Percentiles rank a stretch among this genome's conserved stretches.
phyloP scores from a whole-genome alignment of 176 grass and related monocot genomes.

The Paspalum vaginatum region DNA sequence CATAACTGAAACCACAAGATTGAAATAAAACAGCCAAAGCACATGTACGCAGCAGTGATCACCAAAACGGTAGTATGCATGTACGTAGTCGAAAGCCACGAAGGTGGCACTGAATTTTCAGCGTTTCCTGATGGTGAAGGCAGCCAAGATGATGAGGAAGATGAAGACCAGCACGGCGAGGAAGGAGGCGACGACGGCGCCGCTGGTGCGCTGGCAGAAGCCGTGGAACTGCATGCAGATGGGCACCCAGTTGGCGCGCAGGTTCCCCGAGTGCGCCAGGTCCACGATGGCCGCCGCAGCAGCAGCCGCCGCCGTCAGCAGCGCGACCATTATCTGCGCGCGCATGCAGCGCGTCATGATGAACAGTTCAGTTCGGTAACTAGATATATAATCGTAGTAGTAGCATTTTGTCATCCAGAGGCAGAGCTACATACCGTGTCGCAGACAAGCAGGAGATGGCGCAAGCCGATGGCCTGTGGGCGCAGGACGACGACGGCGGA shows the following conservation, averaged over 20 bases:
- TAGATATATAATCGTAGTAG: too few species aligned
- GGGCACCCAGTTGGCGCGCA: slow-evolving; percentile 86
- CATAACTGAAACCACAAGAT: neutral
- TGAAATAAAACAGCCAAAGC: neutral
- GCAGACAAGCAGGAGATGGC: slow-evolving; percentile 75
- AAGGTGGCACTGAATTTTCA: neutral
- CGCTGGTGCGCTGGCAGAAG: slow-evolving; percentile 88
- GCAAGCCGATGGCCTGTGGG: slow-evolving; percentile 58
- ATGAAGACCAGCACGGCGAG: slow-evolving; percentile 75
- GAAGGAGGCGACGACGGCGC: slow-evolving; percentile 83
- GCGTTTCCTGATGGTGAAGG: slow-evolving; percentile 61
- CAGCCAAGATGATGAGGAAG: slow-evolving; percentile 68
- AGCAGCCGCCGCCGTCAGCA: slow-evolving; percentile 58
- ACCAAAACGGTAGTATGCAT: too few species aligned
- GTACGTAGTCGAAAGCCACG: too few species aligned
- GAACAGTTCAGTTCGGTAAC: too few species aligned
- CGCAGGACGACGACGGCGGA: slow-evolving; percentile 60
- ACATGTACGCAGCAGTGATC: neutral
- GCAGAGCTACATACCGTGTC: too few species aligned
- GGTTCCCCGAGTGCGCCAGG: slow-evolving; percentile 79
- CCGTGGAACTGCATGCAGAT: slow-evolving; percentile 92
- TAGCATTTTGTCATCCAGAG: too few species aligned
- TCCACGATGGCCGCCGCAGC: slow-evolving; percentile 77
- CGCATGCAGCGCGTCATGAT: neutral
- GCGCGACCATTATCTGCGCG: slow-evolving; percentile 60